phyloP scores from a whole-genome alignment of 768 basidiomycete genomes.

The Trametes cinnabarina region DNA sequence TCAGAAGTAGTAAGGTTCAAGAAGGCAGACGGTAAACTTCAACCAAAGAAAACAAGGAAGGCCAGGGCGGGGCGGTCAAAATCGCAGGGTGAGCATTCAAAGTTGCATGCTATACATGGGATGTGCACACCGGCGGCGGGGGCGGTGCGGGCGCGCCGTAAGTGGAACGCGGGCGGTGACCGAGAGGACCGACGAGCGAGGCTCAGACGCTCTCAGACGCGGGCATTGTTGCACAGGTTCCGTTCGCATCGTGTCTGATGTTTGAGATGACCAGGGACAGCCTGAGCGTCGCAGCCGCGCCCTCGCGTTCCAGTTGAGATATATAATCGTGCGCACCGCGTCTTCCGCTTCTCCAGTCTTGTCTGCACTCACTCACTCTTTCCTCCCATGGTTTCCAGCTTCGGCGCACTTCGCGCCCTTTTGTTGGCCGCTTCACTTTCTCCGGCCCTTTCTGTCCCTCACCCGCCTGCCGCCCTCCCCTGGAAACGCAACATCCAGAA shows the following conservation, averaged over 20 bases:
- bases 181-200: conserved; percentile 9
- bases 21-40: no score
- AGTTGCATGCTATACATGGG: not conserved
- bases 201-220: not conserved
- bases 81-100: not conserved
- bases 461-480: not conserved
- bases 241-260: conserved; percentile 10
- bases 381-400: conserved; percentile 15
- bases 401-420: conserved; percentile 15
- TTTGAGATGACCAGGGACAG: not conserved
- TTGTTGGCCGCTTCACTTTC: conserved; percentile 10
- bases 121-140: not conserved
- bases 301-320: not conserved
- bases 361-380: conserved; percentile 9
- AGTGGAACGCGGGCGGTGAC: conserved; percentile 12
- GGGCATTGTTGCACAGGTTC: conserved; percentile 7
- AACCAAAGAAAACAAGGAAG: no score
- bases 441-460: conserved; percentile 10
- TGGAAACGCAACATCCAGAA: conserved; percentile 2
- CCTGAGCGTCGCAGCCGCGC: conserved; percentile 1
- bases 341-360: conserved; percentile 6
- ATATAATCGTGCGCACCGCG: conserved; percentile 2
- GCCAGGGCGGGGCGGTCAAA: not conserved
- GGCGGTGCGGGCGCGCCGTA: not conserved
- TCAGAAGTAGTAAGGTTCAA: no score